phyloP scores from a whole-genome alignment of 257 asterid genomes.

The Nyctanthes arbortristis region DNA sequence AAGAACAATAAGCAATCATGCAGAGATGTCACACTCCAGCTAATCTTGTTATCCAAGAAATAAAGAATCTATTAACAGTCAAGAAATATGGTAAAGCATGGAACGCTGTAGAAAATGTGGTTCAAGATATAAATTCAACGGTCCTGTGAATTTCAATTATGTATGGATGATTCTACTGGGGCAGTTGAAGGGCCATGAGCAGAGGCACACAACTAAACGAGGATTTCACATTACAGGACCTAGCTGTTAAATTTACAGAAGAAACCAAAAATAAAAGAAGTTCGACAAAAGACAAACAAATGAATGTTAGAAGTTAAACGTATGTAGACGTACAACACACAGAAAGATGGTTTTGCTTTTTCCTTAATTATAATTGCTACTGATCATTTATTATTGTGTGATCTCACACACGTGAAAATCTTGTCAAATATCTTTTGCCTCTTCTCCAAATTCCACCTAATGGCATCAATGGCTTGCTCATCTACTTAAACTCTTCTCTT shows the following conservation, averaged over 20 bases:
- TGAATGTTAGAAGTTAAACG: neutral
- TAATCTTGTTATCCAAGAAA: constrained; percentile 8
- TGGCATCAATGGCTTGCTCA: neutral
- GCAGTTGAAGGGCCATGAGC: neutral
- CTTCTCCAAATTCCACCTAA: neutral
- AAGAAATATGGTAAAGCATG: neutral
- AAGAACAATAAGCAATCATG: constrained; percentile 24
- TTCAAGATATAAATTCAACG: neutral
- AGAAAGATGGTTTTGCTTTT: neutral
- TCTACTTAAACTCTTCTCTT: no score
- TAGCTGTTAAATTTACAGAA: neutral
- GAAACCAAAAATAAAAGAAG: neutral
- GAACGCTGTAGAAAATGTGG: neutral
- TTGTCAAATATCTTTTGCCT: neutral
- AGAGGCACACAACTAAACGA: neutral
- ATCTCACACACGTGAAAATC: neutral
- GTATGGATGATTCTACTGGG: neutral
- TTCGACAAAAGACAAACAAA: neutral
- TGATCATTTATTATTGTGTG: neutral
- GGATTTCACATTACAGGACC: neutral
- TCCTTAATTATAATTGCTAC: neutral
- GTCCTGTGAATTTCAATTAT: neutral
- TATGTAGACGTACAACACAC: neutral
- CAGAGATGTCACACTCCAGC: constrained; percentile 9
- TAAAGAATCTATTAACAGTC: constrained; percentile 11